Conservation (phyloP, 108 stramenopile genomes). For the Stephanodiscus triporus region DNA sequence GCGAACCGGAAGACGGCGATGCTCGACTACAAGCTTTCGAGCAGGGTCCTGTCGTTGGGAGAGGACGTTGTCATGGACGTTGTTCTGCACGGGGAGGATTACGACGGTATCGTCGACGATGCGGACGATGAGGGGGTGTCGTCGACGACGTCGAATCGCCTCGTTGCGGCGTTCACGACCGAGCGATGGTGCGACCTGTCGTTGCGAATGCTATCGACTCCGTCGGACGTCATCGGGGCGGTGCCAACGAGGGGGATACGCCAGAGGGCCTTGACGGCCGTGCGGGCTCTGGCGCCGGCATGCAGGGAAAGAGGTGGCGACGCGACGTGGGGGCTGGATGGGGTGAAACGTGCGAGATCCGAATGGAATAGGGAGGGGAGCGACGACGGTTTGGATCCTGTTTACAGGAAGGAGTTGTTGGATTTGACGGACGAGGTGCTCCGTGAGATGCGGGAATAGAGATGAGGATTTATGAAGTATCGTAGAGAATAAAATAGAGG, state of each 20-base stretch:
- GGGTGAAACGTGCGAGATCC: conserved; percentile 27
- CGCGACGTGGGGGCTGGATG: conserved; percentile 26
- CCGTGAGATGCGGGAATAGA: conserved; percentile 17
- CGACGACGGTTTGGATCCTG: conserved; percentile 45
- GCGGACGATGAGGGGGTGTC: conserved; percentile 4
- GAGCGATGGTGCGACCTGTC: conserved; percentile 56
- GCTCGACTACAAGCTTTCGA: conserved; percentile 56
- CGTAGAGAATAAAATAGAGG: too few species aligned
- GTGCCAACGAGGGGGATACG: conserved; percentile 25
- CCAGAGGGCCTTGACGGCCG: conserved; percentile 51
- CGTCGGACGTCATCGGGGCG: conserved; percentile 29
- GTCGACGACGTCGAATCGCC: conserved; percentile 15
- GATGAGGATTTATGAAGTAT: too few species aligned
- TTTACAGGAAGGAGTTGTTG: conserved; percentile 42
- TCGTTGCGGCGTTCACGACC: conserved; percentile 54
- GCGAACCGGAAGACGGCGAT: conserved; percentile 1
- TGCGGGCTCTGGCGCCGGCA: conserved; percentile 52
- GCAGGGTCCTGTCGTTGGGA: conserved; percentile 55
- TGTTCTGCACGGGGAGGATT: conserved; percentile 40
- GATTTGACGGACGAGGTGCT: conserved; percentile 42
- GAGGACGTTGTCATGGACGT: conserved; percentile 68
- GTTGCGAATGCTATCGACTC: conserved; percentile 33
- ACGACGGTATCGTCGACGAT: conserved; percentile 1
- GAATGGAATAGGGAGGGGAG: conserved; percentile 48
- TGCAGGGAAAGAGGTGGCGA: conserved; percentile 38